Evolutionary conservation across 768 basidiomycete genomes (phyloP), one percentile per base, ranked within the genome.

Genomic region (Mycena floridula): DNA sequence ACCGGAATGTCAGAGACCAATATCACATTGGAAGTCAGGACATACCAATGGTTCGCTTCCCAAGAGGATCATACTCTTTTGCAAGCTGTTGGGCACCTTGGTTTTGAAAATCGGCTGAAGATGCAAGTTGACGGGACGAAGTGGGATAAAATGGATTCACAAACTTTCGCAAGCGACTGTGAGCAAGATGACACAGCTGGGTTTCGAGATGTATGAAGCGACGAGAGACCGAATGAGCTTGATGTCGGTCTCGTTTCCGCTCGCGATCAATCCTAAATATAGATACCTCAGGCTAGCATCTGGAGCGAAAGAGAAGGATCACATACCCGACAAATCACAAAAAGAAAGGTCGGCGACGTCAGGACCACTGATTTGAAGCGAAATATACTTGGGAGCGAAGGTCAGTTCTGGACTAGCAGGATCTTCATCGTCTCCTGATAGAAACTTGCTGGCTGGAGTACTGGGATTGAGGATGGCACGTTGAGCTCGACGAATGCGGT

Each of bases 41-140:
- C 72, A 12, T 48, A 85, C 87, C 85, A 13, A 89, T 81, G 0
- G 85, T 89, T 4, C 85, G 70, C 40, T 69, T 71, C 0, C 86
- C 85, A 1, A 74, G 62, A 0, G 79, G 76, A 48, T 89, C 85
- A 39, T 73, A 62, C 12, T 63, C 40, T 52, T 79, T 81, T 0
- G 83, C 77, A 0, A 89, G 63, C n/a, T 73, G 65, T 46, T 82
- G 79, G 0, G 86, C 86, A 0, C 81, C 82, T 57, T 89, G 86
- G 35, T 86, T 90, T 51, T 89, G 83, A 16, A 85, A 85, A 49
- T 90, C 85, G 42, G 85, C 88, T 89, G 43, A 8, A 37, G 35
- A 12, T 22, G 20, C 39, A 18, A 42, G 42, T n/a, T 16, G 24
- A 9, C 27, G 22, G 39, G 12, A 2, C 25, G 39, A 32, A 8